Conservation (phyloP, 768 basidiomycete species). For the Clitopilus passeckerianus region DNA sequence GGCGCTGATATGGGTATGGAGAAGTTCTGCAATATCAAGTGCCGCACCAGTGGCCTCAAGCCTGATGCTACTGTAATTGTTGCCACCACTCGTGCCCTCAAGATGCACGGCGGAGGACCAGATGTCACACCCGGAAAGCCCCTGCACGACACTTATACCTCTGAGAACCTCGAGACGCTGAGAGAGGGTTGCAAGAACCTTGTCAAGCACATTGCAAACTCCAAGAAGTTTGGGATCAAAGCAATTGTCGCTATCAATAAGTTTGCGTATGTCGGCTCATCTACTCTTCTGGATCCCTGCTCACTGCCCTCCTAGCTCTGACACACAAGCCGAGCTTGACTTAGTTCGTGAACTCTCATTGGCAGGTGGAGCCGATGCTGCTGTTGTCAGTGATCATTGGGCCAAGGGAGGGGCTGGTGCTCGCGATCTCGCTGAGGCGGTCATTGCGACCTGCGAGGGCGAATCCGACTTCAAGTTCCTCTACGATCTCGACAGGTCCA, state of each 20-base stretch:
- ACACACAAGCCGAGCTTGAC: conserved; percentile 84
- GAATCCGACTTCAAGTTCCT: conserved; percentile 88
- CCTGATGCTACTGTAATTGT: conserved; percentile 96
- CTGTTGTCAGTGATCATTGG: conserved; percentile 97
- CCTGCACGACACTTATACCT: conserved; percentile 88
- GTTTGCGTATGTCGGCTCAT: conserved; percentile 68
- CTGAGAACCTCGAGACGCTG: conserved; percentile 86
- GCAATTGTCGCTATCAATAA: conserved; percentile 94
- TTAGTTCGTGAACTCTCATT: conserved; percentile 79
- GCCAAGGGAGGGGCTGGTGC: conserved; percentile 93
- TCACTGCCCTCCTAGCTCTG: conserved; percentile 53
- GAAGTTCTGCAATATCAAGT: conserved; percentile 99
- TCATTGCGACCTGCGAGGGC: conserved; percentile 80
- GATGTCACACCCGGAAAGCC: conserved; percentile 96
- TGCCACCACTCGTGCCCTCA: conserved; percentile 94
- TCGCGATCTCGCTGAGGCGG: conserved; percentile 85
- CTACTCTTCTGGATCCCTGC: background rate
- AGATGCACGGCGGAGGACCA: conserved; percentile 99
- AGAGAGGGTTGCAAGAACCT: conserved; percentile 92
- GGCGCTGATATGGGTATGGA: conserved; percentile 99
- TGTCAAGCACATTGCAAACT: conserved; percentile 90
- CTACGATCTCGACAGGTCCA: conserved; percentile 78
- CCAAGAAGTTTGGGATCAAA: conserved; percentile 93
- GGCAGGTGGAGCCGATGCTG: conserved; percentile 87
- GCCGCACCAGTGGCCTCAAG: conserved; percentile 84